phyloP scores from a whole-genome alignment of 352 stramenopile species.

The Pythium coloratum region DNA sequence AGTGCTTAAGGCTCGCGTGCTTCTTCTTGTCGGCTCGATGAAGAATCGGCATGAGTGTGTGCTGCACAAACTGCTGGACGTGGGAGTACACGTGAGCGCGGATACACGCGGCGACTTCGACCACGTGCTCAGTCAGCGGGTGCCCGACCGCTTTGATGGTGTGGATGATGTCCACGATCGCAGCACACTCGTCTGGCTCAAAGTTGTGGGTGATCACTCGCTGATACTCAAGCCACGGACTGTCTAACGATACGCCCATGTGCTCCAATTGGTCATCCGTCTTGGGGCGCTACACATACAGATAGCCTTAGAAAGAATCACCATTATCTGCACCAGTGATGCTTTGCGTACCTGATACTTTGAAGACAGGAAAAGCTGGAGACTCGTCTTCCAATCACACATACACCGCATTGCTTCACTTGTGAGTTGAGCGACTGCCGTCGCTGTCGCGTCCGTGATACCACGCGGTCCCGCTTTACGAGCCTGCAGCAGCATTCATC shows the following conservation, averaged over 20 bases:
- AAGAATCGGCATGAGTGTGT: slow-evolving; percentile 70
- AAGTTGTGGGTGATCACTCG: slow-evolving; percentile 76
- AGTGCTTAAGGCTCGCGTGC: slow-evolving; percentile 50
- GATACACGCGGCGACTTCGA: slow-evolving; percentile 41
- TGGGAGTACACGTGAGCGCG: slow-evolving; percentile 57
- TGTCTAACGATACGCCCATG: slow-evolving; percentile 30
- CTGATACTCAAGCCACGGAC: slow-evolving; percentile 63
- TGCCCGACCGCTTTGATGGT: slow-evolving; percentile 68
- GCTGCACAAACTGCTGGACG: slow-evolving; percentile 76
- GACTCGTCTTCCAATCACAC: slow-evolving; percentile 23
- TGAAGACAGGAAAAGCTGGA: slow-evolving; percentile 20
- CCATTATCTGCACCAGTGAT: too few species aligned
- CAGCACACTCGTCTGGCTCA: slow-evolving; percentile 47
- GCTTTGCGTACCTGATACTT: slow-evolving; percentile 21
- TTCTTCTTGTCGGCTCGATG: slow-evolving; percentile 88
- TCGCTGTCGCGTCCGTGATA: slow-evolving; percentile 1
- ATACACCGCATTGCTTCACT: slow-evolving; percentile 23
- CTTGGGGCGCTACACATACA: slow-evolving; percentile 33
- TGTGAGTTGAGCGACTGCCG: slow-evolving; percentile 4
- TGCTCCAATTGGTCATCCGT: slow-evolving; percentile 32
- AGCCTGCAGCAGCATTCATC: slow-evolving; percentile 3
- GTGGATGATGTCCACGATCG: slow-evolving; percentile 64
- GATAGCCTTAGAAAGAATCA: too few species aligned
- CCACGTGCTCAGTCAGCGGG: slow-evolving; percentile 37
- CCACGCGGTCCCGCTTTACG: not conserved